Base-by-base conservation (phyloP, 2,329 filamentous ascomycete species). In the Pezicula rhizophila region DNA sequence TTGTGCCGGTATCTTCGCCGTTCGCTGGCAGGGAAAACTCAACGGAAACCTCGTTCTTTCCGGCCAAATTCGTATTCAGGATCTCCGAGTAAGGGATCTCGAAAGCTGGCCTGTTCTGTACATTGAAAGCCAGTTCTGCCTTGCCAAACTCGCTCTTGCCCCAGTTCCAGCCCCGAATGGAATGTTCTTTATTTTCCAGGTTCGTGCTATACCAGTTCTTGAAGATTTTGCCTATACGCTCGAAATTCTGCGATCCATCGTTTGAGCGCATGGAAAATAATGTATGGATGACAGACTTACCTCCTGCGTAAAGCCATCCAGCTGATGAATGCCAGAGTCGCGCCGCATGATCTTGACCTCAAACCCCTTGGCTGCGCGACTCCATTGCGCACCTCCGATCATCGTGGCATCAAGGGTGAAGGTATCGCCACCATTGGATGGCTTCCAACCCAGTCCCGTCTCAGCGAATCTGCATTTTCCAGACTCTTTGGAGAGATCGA, bases 91-190 rank as follows among this genome's bases (percentile, higher is more conserved):
- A 99, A 11, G 95, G 91, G 5, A 99, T 84, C 69, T 97, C 93
- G 68, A 99, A 99, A 5, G 92, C 89, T 3, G 93, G 93, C 60
- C 90, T 84, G 69, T 96, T 99, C 66, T 95, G 90, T 34, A 99
- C 93, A 67, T 91, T 97, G 76, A 99, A 99, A 26, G 88, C 81
- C 48, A 99, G 80, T 72, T 99, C 93, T 47, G 90, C 86, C 70
- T 97, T 96, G 53, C 87, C 85, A 66, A 99, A 96, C 63, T 99
- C 93, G 56, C 89, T 89, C 71, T 97, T 99, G 62, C 93, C 93
- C 95, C 93, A 99, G 68, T 99, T 99, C 93, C 93, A 99, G 49
- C 93, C 93, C 59, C 93, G 84, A 51, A 99, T 75, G 20, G 93
- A 90, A 68, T 97, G 93, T 70, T 99, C 93, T 68, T 89, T 89